These are phyloP conservation scores for Lycium ferocissimum DNA, from an alignment of 257 asterid genomes.

Conservation along the genomic window DNA sequence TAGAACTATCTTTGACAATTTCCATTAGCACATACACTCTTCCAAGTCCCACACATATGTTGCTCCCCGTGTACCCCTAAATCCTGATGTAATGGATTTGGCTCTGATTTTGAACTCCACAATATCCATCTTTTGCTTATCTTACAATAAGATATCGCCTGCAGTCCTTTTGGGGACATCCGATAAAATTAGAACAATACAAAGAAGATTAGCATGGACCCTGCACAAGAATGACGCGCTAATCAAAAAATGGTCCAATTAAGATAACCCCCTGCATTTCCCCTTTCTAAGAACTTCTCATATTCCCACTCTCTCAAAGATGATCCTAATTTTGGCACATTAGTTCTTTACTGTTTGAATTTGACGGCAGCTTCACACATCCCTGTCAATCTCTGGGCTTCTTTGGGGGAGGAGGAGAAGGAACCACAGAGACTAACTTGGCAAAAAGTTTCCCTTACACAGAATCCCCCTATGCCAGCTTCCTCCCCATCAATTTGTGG, in stretches of 20 bases:
- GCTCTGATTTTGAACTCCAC: neutral
- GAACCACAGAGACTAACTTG: neutral
- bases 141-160: neutral
- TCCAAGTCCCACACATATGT: neutral
- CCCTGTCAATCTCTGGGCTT: neutral
- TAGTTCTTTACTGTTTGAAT: neutral
- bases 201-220: neutral
- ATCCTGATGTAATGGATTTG: neutral
- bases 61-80: neutral
- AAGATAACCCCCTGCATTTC: neutral
- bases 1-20: neutral
- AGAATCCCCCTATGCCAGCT: neutral
- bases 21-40: neutral
- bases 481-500: neutral
- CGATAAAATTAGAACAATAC: neutral
- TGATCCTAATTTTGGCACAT: neutral
- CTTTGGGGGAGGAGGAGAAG: neutral
- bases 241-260: neutral
- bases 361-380: neutral
- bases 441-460: neutral
- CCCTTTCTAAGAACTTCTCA: neutral
- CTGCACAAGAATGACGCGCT: neutral
- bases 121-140: neutral
- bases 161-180: neutral
- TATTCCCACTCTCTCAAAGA: neutral